Evolutionary conservation across 768 basidiomycete genomes (phyloP).

Genomic region (Pleurotus pulmonarius): DNA sequence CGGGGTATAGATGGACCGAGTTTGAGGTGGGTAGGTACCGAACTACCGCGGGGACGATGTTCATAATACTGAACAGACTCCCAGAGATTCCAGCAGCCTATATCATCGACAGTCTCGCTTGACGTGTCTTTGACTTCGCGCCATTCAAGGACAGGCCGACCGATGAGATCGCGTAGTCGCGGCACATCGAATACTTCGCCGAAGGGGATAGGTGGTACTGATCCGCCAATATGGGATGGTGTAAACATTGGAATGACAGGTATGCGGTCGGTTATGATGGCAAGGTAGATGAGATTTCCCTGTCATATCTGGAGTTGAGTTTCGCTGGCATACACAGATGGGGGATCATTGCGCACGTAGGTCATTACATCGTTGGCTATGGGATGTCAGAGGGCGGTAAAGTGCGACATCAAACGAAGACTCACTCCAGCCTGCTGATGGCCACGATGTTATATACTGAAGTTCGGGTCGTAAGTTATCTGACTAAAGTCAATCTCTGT

Average conservation of each 20-base stretch:
- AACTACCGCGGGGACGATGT: slow-evolving; percentile 33
- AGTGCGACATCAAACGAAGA: slow-evolving; percentile 11
- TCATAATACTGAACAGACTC: slow-evolving; percentile 39
- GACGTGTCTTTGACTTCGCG: slow-evolving; percentile 51
- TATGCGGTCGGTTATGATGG: slow-evolving; percentile 52
- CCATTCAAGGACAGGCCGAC: slow-evolving; percentile 58
- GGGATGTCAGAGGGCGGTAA: slow-evolving; percentile 9
- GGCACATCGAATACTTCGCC: slow-evolving; percentile 60
- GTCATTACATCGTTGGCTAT: slow-evolving; percentile 79
- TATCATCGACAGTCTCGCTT: slow-evolving; percentile 36
- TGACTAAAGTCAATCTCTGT: slow-evolving; percentile 16
- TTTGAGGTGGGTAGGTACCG: slow-evolving; percentile 30
- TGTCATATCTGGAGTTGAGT: too few relatives aligned
- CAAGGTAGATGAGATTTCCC: slow-evolving; percentile 60
- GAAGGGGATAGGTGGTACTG: slow-evolving; percentile 49
- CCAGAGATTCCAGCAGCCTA: slow-evolving; percentile 59
- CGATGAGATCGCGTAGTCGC: slow-evolving; percentile 39
- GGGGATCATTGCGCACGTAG: slow-evolving; percentile 36
- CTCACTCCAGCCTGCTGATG: slow-evolving; percentile 76
- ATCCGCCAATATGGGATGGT: slow-evolving; percentile 50
- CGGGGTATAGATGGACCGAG: slow-evolving; percentile 30
- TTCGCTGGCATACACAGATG: background rate
- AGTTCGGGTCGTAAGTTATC: slow-evolving; percentile 61
- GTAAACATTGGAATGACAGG: slow-evolving; percentile 58
- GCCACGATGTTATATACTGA: slow-evolving; percentile 71